Conservation (phyloP, 148 eudicot genomes). For the Hydrangea macrophylla region DNA sequence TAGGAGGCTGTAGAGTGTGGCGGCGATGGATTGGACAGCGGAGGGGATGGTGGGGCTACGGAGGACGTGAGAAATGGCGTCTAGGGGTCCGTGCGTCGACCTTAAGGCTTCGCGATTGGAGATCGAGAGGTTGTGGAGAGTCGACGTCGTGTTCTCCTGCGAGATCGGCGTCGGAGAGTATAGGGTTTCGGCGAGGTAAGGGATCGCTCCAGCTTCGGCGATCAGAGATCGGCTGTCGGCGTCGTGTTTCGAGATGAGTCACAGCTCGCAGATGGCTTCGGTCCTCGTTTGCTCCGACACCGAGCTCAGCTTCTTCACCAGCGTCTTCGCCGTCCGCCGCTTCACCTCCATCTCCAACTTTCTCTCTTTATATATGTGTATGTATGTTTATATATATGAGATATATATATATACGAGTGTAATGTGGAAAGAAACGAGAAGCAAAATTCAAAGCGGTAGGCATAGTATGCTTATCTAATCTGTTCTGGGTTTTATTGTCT, state of each 20-base stretch:
- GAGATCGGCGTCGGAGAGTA: conserved; percentile 41
- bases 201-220: conserved; percentile 63
- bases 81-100: conserved; percentile 57
- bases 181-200: conserved; percentile 60
- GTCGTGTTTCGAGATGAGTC: conserved; percentile 62
- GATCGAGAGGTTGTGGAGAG: conserved; percentile 75
- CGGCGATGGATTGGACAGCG: conserved; percentile 66
- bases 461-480: no score
- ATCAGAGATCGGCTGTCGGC: conserved; percentile 60
- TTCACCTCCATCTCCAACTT: conserved; percentile 62
- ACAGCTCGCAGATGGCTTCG: conserved; percentile 79
- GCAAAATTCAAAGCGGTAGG: no score
- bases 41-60: conserved; percentile 36
- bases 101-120: conserved; percentile 43
- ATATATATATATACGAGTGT: no score
- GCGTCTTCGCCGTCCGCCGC: conserved; percentile 34
- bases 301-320: conserved; percentile 60
- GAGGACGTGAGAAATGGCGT: conserved; percentile 73
- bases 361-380: no score
- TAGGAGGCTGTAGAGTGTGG: conserved; percentile 53
- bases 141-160: conserved; percentile 78
- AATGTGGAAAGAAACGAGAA: no score
- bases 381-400: no score
- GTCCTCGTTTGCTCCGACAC: conserved; percentile 72
- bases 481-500: no score